These are phyloP conservation scores for Chamaecyparis obtusa DNA, from an alignment of 75 land plant genomes.

Conservation along the genomic window DNA sequence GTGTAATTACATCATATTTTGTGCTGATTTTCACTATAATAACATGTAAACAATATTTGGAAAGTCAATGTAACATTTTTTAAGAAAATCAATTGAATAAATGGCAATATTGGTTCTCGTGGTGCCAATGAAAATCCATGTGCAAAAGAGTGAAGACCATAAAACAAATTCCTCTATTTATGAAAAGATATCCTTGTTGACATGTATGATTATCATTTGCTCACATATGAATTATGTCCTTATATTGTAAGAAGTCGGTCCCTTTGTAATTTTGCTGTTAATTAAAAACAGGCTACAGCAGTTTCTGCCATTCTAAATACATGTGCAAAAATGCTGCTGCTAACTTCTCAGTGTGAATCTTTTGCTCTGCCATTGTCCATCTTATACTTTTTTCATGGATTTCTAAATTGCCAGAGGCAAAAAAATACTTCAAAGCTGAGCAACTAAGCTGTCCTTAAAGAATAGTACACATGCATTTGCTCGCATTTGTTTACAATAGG, in stretches of 20 bases:
- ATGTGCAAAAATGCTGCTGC: background rate
- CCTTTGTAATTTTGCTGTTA: background rate
- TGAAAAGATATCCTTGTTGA: background rate
- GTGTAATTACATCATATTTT: background rate
- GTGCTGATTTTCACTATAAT: background rate
- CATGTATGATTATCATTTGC: background rate
- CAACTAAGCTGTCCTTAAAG: background rate
- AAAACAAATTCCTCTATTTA: background rate
- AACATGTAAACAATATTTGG: background rate
- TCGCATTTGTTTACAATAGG: background rate
- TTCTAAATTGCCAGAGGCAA: background rate
- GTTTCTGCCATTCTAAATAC: background rate
- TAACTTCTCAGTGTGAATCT: background rate
- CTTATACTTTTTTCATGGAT: background rate
- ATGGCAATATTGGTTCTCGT: background rate
- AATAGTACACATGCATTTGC: background rate
- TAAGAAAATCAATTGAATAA: background rate
- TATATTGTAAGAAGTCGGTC: background rate
- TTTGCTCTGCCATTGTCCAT: background rate
- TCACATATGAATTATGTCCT: background rate
- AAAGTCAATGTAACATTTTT: background rate
- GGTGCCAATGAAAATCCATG: background rate
- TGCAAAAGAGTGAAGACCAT: background rate
- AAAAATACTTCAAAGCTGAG: background rate
- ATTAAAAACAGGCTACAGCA: background rate